Percentiles rank a stretch among this genome's conserved stretches.
These are phyloP conservation scores for Zhuliangozyma blackwelliae DNA, from an alignment of 1,139 yeast species.

Conservation along the genomic window DNA sequence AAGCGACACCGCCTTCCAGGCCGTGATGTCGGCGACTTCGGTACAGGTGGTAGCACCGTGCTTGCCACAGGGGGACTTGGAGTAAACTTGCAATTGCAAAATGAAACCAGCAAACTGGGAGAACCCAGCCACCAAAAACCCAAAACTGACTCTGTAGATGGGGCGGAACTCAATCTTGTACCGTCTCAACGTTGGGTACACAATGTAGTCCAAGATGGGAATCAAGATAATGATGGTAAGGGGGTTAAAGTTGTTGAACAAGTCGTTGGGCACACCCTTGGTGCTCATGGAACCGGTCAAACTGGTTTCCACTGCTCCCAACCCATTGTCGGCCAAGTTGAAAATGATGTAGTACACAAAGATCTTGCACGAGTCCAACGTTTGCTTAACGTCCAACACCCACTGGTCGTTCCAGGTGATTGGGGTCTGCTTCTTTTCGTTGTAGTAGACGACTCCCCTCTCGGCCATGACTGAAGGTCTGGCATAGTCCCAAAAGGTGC, in stretches of 20 bases:
- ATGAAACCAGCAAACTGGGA: conserved; percentile 41
- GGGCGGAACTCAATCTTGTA: conserved; percentile 36
- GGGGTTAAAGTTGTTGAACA: conserved; percentile 65
- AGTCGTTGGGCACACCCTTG: conserved; percentile 68
- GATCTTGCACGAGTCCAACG: conserved; percentile 57
- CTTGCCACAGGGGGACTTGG: conserved; percentile 38
- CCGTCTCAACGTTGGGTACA: conserved; percentile 59
- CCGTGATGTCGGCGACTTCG: conserved; percentile 47
- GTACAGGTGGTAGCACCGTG: conserved; percentile 43
- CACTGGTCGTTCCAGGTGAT: conserved; percentile 52
- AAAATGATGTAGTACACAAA: conserved; percentile 61
- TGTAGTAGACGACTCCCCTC: conserved; percentile 35
- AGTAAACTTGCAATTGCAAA: conserved; percentile 31
- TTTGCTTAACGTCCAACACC: conserved; percentile 57
- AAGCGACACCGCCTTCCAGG: conserved; percentile 52
- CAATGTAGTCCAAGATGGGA: conserved; percentile 54
- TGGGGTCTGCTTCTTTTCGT: conserved; percentile 23
- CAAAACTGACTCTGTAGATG: conserved; percentile 31
- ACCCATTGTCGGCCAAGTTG: conserved; percentile 63
- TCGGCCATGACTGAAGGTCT: conserved; percentile 45
- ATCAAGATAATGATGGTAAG: conserved; percentile 60
- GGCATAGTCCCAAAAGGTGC: conserved; percentile 52
- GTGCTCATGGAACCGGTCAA: conserved; percentile 66
- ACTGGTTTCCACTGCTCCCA: conserved; percentile 58
- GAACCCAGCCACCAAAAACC: conserved; percentile 31